phyloP scores from a whole-genome alignment of 306 rosid species.

The Hylodesmum podocarpum region DNA sequence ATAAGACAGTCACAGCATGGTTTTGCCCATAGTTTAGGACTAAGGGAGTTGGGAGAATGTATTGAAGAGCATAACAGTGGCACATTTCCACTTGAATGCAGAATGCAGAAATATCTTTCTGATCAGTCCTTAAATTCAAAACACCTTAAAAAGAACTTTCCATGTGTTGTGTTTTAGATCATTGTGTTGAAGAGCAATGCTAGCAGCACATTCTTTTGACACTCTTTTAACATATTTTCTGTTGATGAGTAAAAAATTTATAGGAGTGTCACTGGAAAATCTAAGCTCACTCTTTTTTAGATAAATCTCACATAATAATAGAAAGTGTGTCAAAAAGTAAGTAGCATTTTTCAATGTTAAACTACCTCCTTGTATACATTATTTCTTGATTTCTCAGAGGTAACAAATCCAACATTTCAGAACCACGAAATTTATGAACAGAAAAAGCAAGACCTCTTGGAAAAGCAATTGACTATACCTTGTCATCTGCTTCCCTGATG shows the following conservation, averaged over 20 bases:
- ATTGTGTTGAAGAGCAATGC: not conserved
- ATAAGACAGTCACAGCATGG: not conserved
- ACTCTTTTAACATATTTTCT: not conserved
- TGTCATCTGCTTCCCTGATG: slow-evolving; percentile 67
- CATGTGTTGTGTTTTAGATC: not conserved
- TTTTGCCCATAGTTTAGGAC: not conserved
- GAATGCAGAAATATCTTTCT: not conserved
- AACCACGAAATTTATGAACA: not conserved
- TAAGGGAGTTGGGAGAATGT: not conserved
- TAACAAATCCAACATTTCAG: slow-evolving; percentile 16
- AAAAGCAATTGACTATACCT: slow-evolving; percentile 44
- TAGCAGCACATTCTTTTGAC: not conserved
- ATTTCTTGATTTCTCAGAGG: slow-evolving; percentile 1
- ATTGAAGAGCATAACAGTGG: not conserved
- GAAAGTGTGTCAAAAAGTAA: not conserved
- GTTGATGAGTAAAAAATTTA: not conserved
- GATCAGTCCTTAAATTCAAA: slow-evolving; percentile 1
- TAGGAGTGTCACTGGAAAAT: not conserved
- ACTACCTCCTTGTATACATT: not conserved
- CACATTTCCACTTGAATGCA: not conserved
- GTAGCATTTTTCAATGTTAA: not conserved
- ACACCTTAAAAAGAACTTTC: not conserved
- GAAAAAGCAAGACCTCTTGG: not conserved
- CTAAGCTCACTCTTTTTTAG: not conserved
- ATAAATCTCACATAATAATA: not conserved